These are phyloP conservation scores for Talinum fruticosum DNA, from an alignment of 148 eudicot genomes.

Conservation along the genomic window DNA sequence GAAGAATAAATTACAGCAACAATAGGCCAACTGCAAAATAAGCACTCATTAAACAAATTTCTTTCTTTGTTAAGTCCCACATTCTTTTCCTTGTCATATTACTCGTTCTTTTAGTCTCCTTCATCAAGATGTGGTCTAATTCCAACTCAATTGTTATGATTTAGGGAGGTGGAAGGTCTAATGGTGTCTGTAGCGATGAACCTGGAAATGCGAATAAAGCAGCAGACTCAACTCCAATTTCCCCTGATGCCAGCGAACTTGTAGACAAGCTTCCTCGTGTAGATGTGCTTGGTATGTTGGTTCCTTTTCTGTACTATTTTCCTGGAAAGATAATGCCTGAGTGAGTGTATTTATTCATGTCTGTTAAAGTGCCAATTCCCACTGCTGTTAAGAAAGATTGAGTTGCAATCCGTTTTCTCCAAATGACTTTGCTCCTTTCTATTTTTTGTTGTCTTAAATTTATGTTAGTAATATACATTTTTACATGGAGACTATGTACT, in stretches of 20 bases:
- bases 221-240: conserved; percentile 29
- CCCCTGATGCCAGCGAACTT: conserved; percentile 33
- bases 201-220: conserved; percentile 44
- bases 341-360: too few relatives aligned
- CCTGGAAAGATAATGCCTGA: too few relatives aligned
- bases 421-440: neutral
- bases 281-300: conserved; percentile 50
- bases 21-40: too few relatives aligned
- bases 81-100: conserved; percentile 11
- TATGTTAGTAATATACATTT: too few relatives aligned
- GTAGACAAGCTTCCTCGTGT: conserved; percentile 47
- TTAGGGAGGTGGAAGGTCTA: conserved; percentile 49
- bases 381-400: too few relatives aligned
- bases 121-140: neutral
- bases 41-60: too few relatives aligned
- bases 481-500: neutral
- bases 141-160: conserved; percentile 11
- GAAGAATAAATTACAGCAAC: too few relatives aligned
- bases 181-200: conserved; percentile 38
- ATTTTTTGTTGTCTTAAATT: too few relatives aligned
- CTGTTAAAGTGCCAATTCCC: too few relatives aligned
- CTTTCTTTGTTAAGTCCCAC: too few relatives aligned
- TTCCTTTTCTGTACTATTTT: neutral
- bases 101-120: conserved; percentile 1
- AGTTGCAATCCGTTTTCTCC: neutral